Percentiles rank a stretch among this genome's conserved stretches.
Conservation (phyloP, 2,329 filamentous ascomycete genomes). For the Lizonia empirigonia region DNA sequence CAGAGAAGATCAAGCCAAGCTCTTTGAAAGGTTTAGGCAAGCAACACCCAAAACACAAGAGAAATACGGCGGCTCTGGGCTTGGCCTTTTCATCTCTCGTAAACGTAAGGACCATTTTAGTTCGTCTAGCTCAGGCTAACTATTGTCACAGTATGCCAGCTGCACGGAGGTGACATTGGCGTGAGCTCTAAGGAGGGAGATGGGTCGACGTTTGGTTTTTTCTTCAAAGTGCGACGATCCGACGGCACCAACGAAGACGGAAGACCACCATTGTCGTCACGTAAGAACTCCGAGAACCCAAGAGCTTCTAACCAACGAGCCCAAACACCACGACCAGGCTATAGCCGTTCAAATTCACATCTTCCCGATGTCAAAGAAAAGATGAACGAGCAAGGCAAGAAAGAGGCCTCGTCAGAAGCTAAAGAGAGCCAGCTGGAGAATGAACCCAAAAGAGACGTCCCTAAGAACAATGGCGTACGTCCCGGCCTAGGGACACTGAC, state of each 20-base stretch:
- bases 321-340: constrained; percentile 32
- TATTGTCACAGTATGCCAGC: constrained; percentile 35
- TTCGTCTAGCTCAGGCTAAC: background rate
- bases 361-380: constrained; percentile 34
- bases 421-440: background rate
- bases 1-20: constrained; percentile 46
- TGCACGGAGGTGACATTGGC: constrained; percentile 48
- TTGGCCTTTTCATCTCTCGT: constrained; percentile 47
- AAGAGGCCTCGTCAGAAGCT: constrained; percentile 11
- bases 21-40: constrained; percentile 53
- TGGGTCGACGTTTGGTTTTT: constrained; percentile 47
- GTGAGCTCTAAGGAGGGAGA: constrained; percentile 44
- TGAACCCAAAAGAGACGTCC: background rate
- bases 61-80: constrained; percentile 51
- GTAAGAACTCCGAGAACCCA: constrained; percentile 32
- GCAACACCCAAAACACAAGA: constrained; percentile 50
- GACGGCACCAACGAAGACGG: constrained; percentile 28
- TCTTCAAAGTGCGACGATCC: constrained; percentile 44
- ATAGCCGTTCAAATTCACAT: constrained; percentile 36
- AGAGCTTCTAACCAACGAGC: constrained; percentile 15
- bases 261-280: constrained; percentile 32
- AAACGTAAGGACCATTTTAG: constrained; percentile 33
- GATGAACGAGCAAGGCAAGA: constrained; percentile 15
- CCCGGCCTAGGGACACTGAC: constrained; percentile 18
- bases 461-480: background rate